These are phyloP conservation scores for Fusarium protoensiforme DNA, from an alignment of 2,329 filamentous ascomycete species.

Conservation along the genomic window DNA sequence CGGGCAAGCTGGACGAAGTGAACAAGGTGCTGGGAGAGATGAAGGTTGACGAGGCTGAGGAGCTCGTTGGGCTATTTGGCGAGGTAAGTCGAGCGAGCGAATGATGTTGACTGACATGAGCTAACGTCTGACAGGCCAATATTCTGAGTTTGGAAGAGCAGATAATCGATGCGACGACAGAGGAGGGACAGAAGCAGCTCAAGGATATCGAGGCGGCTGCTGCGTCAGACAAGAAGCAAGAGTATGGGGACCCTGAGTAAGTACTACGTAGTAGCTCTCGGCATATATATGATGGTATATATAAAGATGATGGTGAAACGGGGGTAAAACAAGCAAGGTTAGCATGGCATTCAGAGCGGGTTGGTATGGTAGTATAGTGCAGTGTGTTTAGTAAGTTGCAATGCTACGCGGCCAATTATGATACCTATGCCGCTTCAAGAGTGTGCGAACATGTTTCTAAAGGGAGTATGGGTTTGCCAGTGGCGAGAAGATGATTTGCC, in stretches of 20 bases:
- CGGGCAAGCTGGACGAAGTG: conserved; percentile 79
- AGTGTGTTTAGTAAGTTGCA: not conserved
- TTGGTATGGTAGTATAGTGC: not conserved
- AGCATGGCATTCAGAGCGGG: not conserved
- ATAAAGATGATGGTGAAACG: not conserved
- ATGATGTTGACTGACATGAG: not conserved
- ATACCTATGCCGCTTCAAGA: not conserved
- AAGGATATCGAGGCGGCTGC: conserved; percentile 75
- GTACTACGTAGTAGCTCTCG: not conserved
- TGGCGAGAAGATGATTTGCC: not conserved
- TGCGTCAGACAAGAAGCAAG: conserved; percentile 42
- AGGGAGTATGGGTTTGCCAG: not conserved
- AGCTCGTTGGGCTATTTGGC: conserved; percentile 82
- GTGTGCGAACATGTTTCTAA: not conserved
- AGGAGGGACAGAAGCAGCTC: conserved; percentile 81
- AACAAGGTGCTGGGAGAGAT: conserved; percentile 79
- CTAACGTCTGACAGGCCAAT: conserved; percentile 67
- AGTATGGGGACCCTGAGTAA: conserved; percentile 55
- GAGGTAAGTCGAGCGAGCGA: conserved; percentile 61
- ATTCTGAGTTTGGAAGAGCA: conserved; percentile 93
- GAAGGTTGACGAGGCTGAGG: conserved; percentile 88
- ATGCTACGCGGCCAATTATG: not conserved
- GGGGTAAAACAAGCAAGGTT: not conserved
- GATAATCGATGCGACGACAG: conserved; percentile 94
- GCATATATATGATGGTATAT: not conserved